Evolutionary conservation across 306 rosid genomes (phyloP), one percentile per base, ranked within the genome.

Genomic region (Sesbania bispinosa): DNA sequence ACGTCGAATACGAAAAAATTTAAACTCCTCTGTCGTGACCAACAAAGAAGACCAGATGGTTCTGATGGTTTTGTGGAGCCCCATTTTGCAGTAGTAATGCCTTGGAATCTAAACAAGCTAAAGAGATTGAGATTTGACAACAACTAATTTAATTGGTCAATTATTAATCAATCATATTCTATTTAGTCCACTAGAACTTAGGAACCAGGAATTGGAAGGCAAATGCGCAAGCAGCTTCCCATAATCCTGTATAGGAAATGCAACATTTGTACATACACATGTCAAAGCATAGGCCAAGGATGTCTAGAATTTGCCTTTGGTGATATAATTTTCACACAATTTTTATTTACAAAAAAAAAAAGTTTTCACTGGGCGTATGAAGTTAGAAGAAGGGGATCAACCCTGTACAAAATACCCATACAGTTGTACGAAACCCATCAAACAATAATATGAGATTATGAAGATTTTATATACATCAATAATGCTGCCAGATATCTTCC

Each of bases 141-240:
- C n/a, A n/a, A n/a, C n/a, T n/a, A n/a, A n/a, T n/a, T n/a, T n/a
- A n/a, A n/a, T n/a, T n/a, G n/a, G n/a, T n/a, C n/a, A n/a, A n/a
- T n/a, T n/a, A n/a, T 10, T 46, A 57, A 1, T 9, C 6, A 14
- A 10, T 32, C 33, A 46, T 51, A 35, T 7, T n/a, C n/a, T 47
- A 24, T 36, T 41, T 66, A 43, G 64, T 21, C 30, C 3, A 36
- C 11, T 19, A 6, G 30, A 77, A 48, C 33, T 29, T 71, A 78
- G 77, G 47, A 71, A 78, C 14, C 27, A 14, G 62, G 20, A 18
- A 47, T 13, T 74, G 67, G 85, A 61, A 75, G 38, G 67, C 30
- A 71, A 67, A 71, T 13, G 83, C 68, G 70, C 74, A 60, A 63
- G 82, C 84, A n/a, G 74, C 73, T 61, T 74, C 50, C 33, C 9